A percentile compares a stretch with the other conserved stretches of the same genome.
Conservation (phyloP, 805 yeast species). For the Kluyveromyces nonfermentans region DNA sequence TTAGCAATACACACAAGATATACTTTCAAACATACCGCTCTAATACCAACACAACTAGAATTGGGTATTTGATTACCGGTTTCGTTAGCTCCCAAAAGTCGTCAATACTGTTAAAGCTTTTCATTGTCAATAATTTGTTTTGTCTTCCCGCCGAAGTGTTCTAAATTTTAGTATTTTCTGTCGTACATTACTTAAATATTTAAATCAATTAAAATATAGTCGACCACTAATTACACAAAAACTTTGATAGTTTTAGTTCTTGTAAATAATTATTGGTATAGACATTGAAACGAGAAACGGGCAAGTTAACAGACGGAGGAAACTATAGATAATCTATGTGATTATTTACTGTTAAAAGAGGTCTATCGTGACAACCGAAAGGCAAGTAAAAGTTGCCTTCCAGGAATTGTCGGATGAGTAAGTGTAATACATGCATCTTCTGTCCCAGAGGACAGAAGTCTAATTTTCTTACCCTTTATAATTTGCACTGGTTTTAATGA, state of each 20-base stretch:
- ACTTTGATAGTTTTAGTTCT: too few species aligned
- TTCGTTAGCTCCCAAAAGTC: constrained; percentile 8
- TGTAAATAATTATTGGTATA: too few species aligned
- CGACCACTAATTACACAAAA: neutral
- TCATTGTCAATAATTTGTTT: neutral
- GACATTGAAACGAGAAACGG: neutral
- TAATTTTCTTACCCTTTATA: constrained; percentile 59
- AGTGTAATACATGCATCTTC: constrained; percentile 35
- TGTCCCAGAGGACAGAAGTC: constrained; percentile 30
- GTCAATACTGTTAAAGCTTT: constrained; percentile 12
- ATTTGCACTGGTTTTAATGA: constrained; percentile 49
- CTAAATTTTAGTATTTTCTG: neutral
- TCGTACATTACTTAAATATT: neutral
- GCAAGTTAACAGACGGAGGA: too few species aligned
- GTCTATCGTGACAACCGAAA: constrained; percentile 7
- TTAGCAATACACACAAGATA: neutral
- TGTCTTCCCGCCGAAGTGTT: neutral
- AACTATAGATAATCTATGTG: neutral
- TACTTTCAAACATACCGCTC: constrained; percentile 4
- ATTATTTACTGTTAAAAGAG: neutral
- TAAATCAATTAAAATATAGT: too few species aligned
- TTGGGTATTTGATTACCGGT: constrained; percentile 17
- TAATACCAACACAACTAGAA: constrained; percentile 8
- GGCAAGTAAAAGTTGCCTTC: constrained; percentile 45
- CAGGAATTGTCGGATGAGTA: constrained; percentile 58